phyloP scores from a whole-genome alignment of 2,329 filamentous ascomycete species.

The Cryphonectria japonica region DNA sequence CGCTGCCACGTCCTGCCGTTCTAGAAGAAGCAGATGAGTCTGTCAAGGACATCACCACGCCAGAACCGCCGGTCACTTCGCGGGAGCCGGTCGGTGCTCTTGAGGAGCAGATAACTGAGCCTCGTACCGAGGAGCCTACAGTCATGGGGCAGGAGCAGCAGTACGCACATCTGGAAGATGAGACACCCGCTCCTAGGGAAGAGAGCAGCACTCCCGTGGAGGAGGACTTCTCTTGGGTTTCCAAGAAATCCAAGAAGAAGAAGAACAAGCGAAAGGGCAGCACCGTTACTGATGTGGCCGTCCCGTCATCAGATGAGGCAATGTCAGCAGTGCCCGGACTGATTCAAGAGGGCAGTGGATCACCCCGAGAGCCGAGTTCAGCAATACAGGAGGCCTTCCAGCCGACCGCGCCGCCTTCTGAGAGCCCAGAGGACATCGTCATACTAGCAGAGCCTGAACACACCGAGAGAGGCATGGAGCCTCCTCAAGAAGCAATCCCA shows the following conservation, averaged over 20 bases:
- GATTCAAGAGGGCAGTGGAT: background rate
- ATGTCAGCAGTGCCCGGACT: background rate
- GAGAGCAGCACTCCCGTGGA: conserved; percentile 21
- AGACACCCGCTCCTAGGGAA: conserved; percentile 15
- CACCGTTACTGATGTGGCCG: background rate
- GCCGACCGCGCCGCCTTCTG: background rate
- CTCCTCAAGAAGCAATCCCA: background rate
- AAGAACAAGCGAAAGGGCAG: conserved; percentile 34
- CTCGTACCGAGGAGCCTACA: background rate
- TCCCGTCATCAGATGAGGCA: conserved; percentile 5
- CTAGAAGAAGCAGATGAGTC: background rate
- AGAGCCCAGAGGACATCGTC: background rate
- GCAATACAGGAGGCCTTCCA: background rate
- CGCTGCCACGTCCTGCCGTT: background rate
- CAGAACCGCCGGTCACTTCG: background rate
- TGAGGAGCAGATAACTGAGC: background rate
- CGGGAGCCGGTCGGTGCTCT: background rate
- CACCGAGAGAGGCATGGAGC: background rate
- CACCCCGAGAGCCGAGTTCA: background rate
- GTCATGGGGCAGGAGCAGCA: background rate
- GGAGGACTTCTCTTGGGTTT: conserved; percentile 28
- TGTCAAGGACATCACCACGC: background rate
- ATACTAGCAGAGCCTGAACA: conserved; percentile 2
- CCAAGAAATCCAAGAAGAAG: conserved; percentile 41
- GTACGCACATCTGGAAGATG: conserved; percentile 26